Percentiles rank a stretch among this genome's conserved stretches.
These are phyloP conservation scores for Sporothrix humicola DNA, from an alignment of 2,329 filamentous ascomycete species.

Conservation along the genomic window DNA sequence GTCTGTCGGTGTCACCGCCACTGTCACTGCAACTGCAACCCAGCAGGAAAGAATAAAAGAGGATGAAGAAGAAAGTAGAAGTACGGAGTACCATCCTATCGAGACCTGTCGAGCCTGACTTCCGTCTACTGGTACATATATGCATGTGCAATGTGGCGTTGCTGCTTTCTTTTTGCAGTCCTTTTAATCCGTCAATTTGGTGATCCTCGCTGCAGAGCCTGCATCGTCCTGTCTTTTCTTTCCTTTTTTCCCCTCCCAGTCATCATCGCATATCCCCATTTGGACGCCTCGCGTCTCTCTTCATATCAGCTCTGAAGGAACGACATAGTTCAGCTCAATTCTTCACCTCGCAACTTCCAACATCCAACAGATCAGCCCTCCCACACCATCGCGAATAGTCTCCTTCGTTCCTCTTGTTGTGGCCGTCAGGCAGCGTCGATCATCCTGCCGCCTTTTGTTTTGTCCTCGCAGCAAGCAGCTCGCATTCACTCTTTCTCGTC, in stretches of 20 bases:
- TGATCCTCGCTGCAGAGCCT: neutral
- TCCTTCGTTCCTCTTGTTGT: neutral
- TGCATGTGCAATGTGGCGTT: neutral
- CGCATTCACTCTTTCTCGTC: neutral
- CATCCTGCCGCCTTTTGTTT: neutral
- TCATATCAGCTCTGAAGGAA: neutral
- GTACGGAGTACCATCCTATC: no score
- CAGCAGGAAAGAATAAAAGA: neutral
- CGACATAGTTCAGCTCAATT: no score
- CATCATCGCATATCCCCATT: neutral
- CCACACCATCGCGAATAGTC: neutral
- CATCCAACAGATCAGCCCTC: neutral
- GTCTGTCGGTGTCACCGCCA: conserved; percentile 3
- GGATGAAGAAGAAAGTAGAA: no score
- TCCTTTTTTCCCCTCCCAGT: neutral
- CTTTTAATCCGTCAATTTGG: neutral
- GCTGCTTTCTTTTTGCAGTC: conserved; percentile 10
- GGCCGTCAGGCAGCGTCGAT: neutral
- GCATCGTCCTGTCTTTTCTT: neutral
- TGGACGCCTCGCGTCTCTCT: neutral
- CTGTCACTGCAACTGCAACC: conserved; percentile 7
- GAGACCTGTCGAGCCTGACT: no score
- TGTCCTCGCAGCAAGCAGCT: neutral
- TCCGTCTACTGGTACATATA: no score
- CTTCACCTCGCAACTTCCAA: no score